Base-by-base conservation (phyloP, 495 filamentous ascomycete genomes). In the Aspergillus egyptiacus region DNA sequence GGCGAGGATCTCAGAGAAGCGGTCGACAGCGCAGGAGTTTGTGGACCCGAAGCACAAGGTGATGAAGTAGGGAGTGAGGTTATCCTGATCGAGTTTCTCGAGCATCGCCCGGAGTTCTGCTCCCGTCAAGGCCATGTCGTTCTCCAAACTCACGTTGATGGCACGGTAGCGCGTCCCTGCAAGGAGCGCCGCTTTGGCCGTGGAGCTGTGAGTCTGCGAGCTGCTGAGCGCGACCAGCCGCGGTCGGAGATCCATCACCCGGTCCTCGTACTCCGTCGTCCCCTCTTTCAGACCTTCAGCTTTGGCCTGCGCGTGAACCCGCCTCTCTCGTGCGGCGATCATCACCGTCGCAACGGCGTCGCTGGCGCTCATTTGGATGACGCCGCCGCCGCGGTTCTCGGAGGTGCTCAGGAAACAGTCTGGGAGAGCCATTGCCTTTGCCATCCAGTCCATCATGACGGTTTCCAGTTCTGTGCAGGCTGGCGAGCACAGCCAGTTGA, bases 381-480 rank as follows among this genome's bases (percentile, higher is more conserved):
- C 91, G 7, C 93, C 93, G 5, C 90, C 90, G 27, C 90, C 90
- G 22, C 70, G 69, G 41, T 77, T 86, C 50, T 84, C 73, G 0
- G 82, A 84, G 0, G 82, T 83, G 22, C 86, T 93, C 14, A 90
- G 70, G 59, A 85, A 96, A 59, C 82, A 86, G 8, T 74, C 64
- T 0, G 91, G 90, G 11, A 97, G 73, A 11, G 65, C 77, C 28
- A 96, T 65, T 10, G 87, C 70, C 54, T 84, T 78, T 18, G 84
- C 87, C 14, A 97, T 67, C 91, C 91, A 97, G 67, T 96, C 93
- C 53, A 97, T 77, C 25, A 95, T 85, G 36, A 95, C 81, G 0
- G 93, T 96, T 71, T 98, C 93, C 35, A 98, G 76, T 62, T 98
- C 93, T 4, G 93, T 98, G n/a, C 93, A 83, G 15, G 86, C 93